Percentiles rank a stretch among this genome's conserved stretches.
Conservation (phyloP, 1,284 basidiomycete species). For the Ceratobasidium theobromae region DNA sequence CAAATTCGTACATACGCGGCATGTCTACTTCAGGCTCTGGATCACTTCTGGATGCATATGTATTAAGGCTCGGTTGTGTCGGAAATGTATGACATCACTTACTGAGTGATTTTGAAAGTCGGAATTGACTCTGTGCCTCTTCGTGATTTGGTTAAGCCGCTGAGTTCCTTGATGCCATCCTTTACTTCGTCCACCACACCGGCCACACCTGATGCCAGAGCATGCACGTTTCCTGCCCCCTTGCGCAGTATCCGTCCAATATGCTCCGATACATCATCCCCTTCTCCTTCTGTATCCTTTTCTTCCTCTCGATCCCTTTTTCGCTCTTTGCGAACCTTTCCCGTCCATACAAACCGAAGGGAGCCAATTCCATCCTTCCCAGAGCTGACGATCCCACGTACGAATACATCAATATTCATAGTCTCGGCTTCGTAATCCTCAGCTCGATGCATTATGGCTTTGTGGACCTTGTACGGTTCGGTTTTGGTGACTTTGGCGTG, state of each 20-base stretch:
- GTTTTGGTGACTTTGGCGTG: slow-evolving; percentile 54
- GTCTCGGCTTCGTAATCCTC: slow-evolving; percentile 44
- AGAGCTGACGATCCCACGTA: slow-evolving; percentile 17
- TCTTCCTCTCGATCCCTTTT: slow-evolving; percentile 60
- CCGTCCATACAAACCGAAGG: slow-evolving; percentile 32
- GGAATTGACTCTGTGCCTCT: slow-evolving; percentile 19
- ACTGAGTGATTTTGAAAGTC: slow-evolving; percentile 30
- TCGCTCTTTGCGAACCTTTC: slow-evolving; percentile 40
- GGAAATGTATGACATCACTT: neutral
- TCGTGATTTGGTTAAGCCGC: slow-evolving; percentile 22
- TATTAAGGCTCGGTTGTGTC: neutral
- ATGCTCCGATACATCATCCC: slow-evolving; percentile 25
- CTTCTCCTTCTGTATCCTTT: slow-evolving; percentile 42
- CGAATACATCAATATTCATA: slow-evolving; percentile 25
- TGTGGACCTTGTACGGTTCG: slow-evolving; percentile 62
- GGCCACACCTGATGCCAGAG: slow-evolving; percentile 23
- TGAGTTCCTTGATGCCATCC: slow-evolving; percentile 25
- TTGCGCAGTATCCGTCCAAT: slow-evolving; percentile 28
- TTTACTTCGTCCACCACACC: slow-evolving; percentile 29
- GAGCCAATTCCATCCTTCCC: slow-evolving; percentile 33
- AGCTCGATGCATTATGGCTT: slow-evolving; percentile 56
- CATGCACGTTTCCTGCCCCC: slow-evolving; percentile 22
- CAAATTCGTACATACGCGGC: neutral
- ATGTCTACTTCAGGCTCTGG: slow-evolving; percentile 18
- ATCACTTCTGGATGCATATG: slow-evolving; percentile 5